A percentile compares a stretch with the other conserved stretches of the same genome.
These are phyloP conservation scores for Lepidium aucheri DNA, from an alignment of 345 rosid species.

Conservation along the genomic window DNA sequence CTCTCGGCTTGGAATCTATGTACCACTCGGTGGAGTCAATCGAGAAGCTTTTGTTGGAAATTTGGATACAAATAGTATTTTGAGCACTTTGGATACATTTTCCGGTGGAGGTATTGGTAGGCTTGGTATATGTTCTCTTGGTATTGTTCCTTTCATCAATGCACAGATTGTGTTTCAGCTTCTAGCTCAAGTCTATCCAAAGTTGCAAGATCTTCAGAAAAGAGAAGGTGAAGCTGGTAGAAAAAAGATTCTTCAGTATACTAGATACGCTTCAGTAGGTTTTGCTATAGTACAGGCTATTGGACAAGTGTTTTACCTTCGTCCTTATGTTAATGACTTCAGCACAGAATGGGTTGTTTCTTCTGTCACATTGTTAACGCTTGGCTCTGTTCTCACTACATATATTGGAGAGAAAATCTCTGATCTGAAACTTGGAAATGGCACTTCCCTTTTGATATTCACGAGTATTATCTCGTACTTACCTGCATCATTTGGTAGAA, in stretches of 20 bases:
- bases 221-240: slow-evolving; percentile 99
- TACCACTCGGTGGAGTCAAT: slow-evolving; percentile 96
- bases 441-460: slow-evolving; percentile 87
- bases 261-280: slow-evolving; percentile 89
- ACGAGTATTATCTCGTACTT: slow-evolving; percentile 94
- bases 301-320: slow-evolving; percentile 86
- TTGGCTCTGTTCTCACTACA: slow-evolving; percentile 82
- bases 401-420: slow-evolving; percentile 85
- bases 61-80: slow-evolving; percentile 81
- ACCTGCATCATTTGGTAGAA: slow-evolving; percentile 96
- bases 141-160: slow-evolving; percentile 94
- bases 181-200: slow-evolving; percentile 93
- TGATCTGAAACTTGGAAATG: slow-evolving; percentile 95
- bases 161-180: slow-evolving; percentile 98
- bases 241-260: slow-evolving; percentile 88
- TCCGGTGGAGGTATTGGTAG: slow-evolving; percentile 98
- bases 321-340: slow-evolving; percentile 89
- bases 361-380: slow-evolving; percentile 68
- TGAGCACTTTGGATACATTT: slow-evolving; percentile 92
- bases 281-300: slow-evolving; percentile 91
- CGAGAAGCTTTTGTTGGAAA: slow-evolving; percentile 87
- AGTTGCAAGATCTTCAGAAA: slow-evolving; percentile 97
- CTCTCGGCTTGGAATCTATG: slow-evolving; percentile 86
- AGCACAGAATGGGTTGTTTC: slow-evolving; percentile 80
- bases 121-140: slow-evolving; percentile 93